Percentiles rank a stretch among this genome's conserved stretches.
These are phyloP conservation scores for Coemansia sp. DNA, from an alignment of 192 early-diverging fungal genomes.

Conservation along the genomic window DNA sequence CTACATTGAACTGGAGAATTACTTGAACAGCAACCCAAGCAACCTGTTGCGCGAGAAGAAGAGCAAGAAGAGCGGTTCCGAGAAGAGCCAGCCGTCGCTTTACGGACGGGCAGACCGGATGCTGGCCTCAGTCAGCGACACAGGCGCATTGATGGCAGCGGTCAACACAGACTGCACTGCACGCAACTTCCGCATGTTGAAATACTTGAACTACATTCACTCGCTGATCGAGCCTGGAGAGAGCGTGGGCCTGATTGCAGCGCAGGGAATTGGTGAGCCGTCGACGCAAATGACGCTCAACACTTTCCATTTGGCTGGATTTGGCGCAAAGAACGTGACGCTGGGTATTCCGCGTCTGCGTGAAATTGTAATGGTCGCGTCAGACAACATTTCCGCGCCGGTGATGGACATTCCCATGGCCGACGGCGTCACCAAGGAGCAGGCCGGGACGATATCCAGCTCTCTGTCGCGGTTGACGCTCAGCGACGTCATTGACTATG, in stretches of 20 bases:
- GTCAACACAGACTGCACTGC: conserved; percentile 62
- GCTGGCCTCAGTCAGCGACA: conserved; percentile 65
- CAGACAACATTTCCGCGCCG: conserved; percentile 84
- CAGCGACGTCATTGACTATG: conserved; percentile 81
- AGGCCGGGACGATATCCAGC: conserved; percentile 66
- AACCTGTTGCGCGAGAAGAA: conserved; percentile 40
- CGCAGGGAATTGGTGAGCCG: conserved; percentile 97
- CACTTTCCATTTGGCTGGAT: conserved; percentile 99
- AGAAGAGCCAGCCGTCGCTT: conserved; percentile 54
- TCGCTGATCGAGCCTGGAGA: conserved; percentile 97
- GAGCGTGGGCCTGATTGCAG: conserved; percentile 94
- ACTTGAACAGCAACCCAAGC: conserved; percentile 42
- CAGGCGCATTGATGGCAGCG: conserved; percentile 54
- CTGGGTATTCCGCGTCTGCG: conserved; percentile 99
- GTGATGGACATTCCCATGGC: conserved; percentile 87
- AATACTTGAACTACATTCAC: conserved; percentile 94
- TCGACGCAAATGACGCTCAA: conserved; percentile 99
- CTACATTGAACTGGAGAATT: conserved; percentile 63
- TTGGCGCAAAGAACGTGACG: conserved; percentile 98
- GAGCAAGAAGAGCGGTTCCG: conserved; percentile 7
- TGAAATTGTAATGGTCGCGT: conserved; percentile 99
- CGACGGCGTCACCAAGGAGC: conserved; percentile 63
- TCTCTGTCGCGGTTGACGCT: conserved; percentile 75
- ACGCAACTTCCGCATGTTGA: conserved; percentile 83
- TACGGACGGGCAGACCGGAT: conserved; percentile 58